phyloP scores from a whole-genome alignment of 1,139 yeast genomes.

The Yamadazyma kanchanaburiensis region DNA sequence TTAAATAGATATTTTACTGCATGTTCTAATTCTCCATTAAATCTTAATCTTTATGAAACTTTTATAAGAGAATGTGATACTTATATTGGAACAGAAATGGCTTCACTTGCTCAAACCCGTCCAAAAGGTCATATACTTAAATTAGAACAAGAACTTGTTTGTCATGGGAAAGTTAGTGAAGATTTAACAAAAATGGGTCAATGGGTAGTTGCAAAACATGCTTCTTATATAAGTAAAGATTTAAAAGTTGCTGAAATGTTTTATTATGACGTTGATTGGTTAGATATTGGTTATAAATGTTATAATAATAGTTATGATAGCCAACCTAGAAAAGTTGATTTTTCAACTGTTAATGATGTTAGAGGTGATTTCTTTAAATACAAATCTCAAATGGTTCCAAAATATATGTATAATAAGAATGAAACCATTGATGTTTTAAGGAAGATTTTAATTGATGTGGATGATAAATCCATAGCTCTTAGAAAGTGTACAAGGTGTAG shows the following conservation, averaged over 20 bases:
- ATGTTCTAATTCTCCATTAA: constrained; percentile 53
- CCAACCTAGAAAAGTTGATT: constrained; percentile 3
- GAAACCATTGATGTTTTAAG: constrained; percentile 44
- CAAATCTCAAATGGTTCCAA: constrained; percentile 12
- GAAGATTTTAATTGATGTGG: constrained; percentile 29
- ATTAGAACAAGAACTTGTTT: constrained; percentile 64
- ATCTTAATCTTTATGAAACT: constrained; percentile 58
- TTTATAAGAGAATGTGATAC: constrained; percentile 52
- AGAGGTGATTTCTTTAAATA: constrained; percentile 5
- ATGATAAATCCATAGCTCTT: constrained; percentile 12
- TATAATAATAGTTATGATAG: constrained; percentile 5
- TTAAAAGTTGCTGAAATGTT: constrained; percentile 49
- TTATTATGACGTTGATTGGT: constrained; percentile 72
- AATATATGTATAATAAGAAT: constrained; percentile 20
- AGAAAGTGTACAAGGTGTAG: constrained; percentile 71
- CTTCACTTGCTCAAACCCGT: constrained; percentile 17
- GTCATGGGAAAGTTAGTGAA: constrained; percentile 56
- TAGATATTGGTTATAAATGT: constrained; percentile 41
- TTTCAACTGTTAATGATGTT: constrained; percentile 3
- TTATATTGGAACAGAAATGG: constrained; percentile 28
- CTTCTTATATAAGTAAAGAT: constrained; percentile 33
- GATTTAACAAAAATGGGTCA: constrained; percentile 34
- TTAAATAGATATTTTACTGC: constrained; percentile 52
- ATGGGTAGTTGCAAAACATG: constrained; percentile 30
- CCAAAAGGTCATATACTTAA: constrained; percentile 37